Evolutionary conservation across 495 filamentous ascomycete species (phyloP).

Genomic region (Trichoderma asperelloides): DNA sequence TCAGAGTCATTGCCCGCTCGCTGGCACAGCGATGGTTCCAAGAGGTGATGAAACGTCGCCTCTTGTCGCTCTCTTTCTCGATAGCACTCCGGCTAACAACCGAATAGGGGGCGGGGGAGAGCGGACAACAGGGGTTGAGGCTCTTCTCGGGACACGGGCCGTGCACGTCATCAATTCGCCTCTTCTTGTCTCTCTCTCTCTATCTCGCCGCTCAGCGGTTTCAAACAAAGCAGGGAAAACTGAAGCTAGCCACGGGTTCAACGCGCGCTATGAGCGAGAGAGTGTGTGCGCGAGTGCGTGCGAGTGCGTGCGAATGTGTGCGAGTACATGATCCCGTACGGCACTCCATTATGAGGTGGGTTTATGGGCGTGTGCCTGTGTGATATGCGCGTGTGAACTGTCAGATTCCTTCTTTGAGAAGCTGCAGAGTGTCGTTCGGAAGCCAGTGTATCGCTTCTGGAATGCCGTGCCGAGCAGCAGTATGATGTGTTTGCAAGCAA

Average conservation of each 20-base stretch:
- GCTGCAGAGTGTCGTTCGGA: not conserved
- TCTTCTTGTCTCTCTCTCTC: not conserved
- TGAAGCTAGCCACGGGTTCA: not conserved
- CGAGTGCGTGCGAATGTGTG: not conserved
- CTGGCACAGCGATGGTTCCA: not conserved
- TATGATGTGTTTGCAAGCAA: constrained; percentile 5
- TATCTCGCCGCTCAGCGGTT: not conserved
- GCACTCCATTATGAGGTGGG: not conserved
- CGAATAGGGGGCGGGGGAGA: constrained; percentile 4
- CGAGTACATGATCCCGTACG: not conserved
- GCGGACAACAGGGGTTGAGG: constrained; percentile 8
- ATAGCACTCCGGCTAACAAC: not conserved
- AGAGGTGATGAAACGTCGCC: not conserved
- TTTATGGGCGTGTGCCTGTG: not conserved
- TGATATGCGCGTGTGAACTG: not conserved
- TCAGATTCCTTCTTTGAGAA: not conserved
- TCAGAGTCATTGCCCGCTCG: not conserved
- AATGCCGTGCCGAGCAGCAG: not conserved
- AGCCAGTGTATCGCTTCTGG: constrained; percentile 1
- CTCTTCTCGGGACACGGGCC: constrained; percentile 4
- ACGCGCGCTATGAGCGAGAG: not conserved
- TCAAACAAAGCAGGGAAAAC: not conserved
- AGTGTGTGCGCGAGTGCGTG: not conserved
- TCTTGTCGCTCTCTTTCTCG: not conserved
- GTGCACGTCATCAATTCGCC: constrained; percentile 4